A percentile compares a stretch with the other conserved stretches of the same genome.
These are phyloP conservation scores for Yamadazyma spencermartinsiae DNA, from an alignment of 1,139 yeast species.

Conservation along the genomic window DNA sequence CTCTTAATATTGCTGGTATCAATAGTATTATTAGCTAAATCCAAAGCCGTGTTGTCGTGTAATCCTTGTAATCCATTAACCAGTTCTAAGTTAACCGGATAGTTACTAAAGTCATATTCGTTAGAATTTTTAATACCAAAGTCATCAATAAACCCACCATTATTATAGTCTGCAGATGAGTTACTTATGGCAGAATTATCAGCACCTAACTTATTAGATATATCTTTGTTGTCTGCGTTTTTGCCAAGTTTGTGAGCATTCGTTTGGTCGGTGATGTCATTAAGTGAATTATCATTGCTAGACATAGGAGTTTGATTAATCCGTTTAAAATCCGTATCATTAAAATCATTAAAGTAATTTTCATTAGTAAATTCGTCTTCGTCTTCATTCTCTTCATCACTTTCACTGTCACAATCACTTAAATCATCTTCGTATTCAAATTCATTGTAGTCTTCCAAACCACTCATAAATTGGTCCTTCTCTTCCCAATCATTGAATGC, in stretches of 20 bases:
- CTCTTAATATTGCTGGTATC: conserved; percentile 3
- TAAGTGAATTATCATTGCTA: background rate
- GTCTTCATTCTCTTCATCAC: conserved; percentile 12
- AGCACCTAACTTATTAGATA: background rate
- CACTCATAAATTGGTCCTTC: conserved; percentile 27
- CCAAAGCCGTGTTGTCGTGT: conserved; percentile 2
- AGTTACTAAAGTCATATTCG: conserved; percentile 6
- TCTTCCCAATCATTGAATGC: conserved; percentile 34
- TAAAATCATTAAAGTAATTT: conserved; percentile 6
- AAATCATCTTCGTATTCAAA: conserved; percentile 16
- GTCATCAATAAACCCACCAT: conserved; percentile 13
- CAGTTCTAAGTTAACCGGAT: conserved; percentile 4
- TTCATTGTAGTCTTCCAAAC: conserved; percentile 38
- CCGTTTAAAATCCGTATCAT: conserved; percentile 1
- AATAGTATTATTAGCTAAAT: conserved; percentile 1
- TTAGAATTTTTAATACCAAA: conserved; percentile 7
- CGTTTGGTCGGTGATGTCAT: background rate
- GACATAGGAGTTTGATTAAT: conserved; percentile 1
- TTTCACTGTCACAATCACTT: conserved; percentile 16
- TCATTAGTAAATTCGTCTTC: conserved; percentile 9
- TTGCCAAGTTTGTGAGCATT: background rate
- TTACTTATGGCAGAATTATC: background rate
- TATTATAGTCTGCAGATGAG: background rate
- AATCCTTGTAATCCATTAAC: conserved; percentile 4
- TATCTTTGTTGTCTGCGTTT: background rate